Percentiles rank a stretch among this genome's conserved stretches.
phyloP scores from a whole-genome alignment of 2,329 filamentous ascomycete genomes.

The Aspergillus persii region DNA sequence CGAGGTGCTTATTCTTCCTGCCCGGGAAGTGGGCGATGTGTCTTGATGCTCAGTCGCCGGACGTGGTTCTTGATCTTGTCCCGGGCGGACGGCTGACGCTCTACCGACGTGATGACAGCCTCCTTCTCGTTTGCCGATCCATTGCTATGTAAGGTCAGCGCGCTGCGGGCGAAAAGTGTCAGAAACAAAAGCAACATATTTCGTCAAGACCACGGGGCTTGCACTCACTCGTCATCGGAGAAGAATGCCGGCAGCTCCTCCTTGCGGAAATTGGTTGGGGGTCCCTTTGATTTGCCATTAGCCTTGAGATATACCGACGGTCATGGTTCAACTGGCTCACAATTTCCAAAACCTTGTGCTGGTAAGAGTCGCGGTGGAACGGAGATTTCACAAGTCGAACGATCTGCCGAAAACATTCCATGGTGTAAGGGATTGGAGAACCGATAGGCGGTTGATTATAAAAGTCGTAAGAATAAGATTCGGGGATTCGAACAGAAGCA shows the following conservation, averaged over 20 bases:
- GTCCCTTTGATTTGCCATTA: slow-evolving; percentile 31
- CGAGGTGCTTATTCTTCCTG: slow-evolving; percentile 13
- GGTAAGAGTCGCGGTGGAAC: slow-evolving; percentile 28
- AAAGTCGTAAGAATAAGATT: slow-evolving; percentile 4
- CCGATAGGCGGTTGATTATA: not conserved
- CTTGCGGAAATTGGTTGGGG: slow-evolving; percentile 44
- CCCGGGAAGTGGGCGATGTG: slow-evolving; percentile 19
- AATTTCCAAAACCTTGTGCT: slow-evolving; percentile 31
- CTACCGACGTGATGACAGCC: slow-evolving; percentile 22
- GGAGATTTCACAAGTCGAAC: slow-evolving; percentile 33
- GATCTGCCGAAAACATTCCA: slow-evolving; percentile 40
- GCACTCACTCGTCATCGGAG: slow-evolving; percentile 39
- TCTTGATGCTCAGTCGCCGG: slow-evolving; percentile 29
- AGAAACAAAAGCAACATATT: slow-evolving; percentile 19
- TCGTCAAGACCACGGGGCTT: slow-evolving; percentile 10
- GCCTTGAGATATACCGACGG: not conserved
- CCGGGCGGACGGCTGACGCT: slow-evolving; percentile 27
- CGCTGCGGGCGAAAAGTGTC: slow-evolving; percentile 28
- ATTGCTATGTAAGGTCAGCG: slow-evolving; percentile 34
- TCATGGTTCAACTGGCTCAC: slow-evolving; percentile 20
- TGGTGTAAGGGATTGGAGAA: slow-evolving; percentile 8
- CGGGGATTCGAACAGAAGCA: slow-evolving; percentile 3
- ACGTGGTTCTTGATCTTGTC: slow-evolving; percentile 30
- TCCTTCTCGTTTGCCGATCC: slow-evolving; percentile 30
- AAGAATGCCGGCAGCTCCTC: slow-evolving; percentile 41